phyloP scores from a whole-genome alignment of 805 yeast species.

The Saccharomycopsis babjevae region DNA sequence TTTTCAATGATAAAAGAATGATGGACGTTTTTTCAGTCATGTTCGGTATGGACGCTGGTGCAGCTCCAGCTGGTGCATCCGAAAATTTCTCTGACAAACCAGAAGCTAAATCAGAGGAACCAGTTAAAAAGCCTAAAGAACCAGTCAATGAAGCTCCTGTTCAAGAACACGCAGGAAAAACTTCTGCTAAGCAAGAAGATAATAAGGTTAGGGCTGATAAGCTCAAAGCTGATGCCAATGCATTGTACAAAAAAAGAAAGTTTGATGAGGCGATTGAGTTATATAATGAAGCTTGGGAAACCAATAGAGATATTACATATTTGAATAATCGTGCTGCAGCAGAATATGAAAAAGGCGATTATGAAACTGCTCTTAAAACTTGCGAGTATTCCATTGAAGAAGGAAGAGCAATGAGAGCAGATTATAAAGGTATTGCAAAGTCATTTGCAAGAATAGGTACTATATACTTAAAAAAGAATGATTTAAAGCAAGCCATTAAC shows the following conservation, averaged over 20 bases:
- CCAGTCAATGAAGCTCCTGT: conserved; percentile 21
- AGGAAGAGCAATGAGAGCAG: conserved; percentile 85
- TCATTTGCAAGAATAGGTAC: conserved; percentile 89
- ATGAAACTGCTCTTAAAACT: conserved; percentile 72
- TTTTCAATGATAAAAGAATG: conserved; percentile 73
- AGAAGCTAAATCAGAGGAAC: conserved; percentile 17
- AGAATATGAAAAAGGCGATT: conserved; percentile 90
- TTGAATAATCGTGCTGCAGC: conserved; percentile 97
- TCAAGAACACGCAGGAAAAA: conserved; percentile 22
- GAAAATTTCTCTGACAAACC: conserved; percentile 1
- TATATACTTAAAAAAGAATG: conserved; percentile 63
- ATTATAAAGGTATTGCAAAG: conserved; percentile 84
- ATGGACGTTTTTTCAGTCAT: conserved; percentile 82
- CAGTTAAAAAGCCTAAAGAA: conserved; percentile 21
- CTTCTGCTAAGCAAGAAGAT: conserved; percentile 21
- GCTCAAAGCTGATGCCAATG: conserved; percentile 78
- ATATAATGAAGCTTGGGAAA: conserved; percentile 80
- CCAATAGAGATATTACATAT: conserved; percentile 77
- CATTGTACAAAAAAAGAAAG: conserved; percentile 71
- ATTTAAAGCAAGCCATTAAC: conserved; percentile 63
- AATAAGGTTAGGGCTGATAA: conserved; percentile 48
- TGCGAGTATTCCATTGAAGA: conserved; percentile 77
- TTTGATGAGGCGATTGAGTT: conserved; percentile 88
- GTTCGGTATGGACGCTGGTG: conserved; percentile 59
- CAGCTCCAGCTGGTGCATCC: conserved; percentile 22